Evolutionary conservation across 768 basidiomycete genomes (phyloP).

Genomic region (Lactarius tabidus): DNA sequence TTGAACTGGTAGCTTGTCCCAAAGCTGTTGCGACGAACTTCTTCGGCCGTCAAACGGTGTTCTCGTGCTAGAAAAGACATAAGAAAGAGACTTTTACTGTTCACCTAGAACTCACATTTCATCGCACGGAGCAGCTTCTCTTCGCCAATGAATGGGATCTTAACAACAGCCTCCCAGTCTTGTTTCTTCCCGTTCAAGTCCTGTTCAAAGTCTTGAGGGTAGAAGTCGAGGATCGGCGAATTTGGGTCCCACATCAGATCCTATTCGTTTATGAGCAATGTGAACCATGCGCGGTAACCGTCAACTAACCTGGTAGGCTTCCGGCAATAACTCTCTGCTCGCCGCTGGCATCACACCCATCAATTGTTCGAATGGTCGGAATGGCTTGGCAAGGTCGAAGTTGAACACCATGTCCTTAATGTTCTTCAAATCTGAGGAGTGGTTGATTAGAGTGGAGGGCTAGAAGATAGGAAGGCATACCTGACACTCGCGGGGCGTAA

Average conservation of each 20-base stretch:
- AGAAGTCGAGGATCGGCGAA: conserved; percentile 92
- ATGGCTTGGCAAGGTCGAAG: conserved; percentile 85
- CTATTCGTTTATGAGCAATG: conserved; percentile 38
- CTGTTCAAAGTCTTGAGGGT: conserved; percentile 84
- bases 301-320: conserved; percentile 71
- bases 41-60: conserved; percentile 69
- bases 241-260: conserved; percentile 83
- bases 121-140: conserved; percentile 74
- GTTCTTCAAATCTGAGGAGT: conserved; percentile 47
- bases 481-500: conserved; percentile 94
- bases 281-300: neutral
- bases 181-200: conserved; percentile 98
- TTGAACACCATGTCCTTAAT: conserved; percentile 79
- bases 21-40: conserved; percentile 67
- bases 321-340: conserved; percentile 83
- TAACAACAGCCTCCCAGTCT: conserved; percentile 98
- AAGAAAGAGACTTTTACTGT: conserved; percentile 6
- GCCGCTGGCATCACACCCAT: conserved; percentile 97
- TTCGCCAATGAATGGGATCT: conserved; percentile 97
- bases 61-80: conserved; percentile 55
- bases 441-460: conserved; percentile 22
- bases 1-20: conserved; percentile 80
- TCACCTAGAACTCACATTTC: conserved; percentile 50
- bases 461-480: conserved; percentile 40
- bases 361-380: conserved; percentile 90